Evolutionary conservation across 2,329 filamentous ascomycete genomes (phyloP), one percentile per base, ranked within the genome.

Genomic region (Phaeomoniella chlamydospora): DNA sequence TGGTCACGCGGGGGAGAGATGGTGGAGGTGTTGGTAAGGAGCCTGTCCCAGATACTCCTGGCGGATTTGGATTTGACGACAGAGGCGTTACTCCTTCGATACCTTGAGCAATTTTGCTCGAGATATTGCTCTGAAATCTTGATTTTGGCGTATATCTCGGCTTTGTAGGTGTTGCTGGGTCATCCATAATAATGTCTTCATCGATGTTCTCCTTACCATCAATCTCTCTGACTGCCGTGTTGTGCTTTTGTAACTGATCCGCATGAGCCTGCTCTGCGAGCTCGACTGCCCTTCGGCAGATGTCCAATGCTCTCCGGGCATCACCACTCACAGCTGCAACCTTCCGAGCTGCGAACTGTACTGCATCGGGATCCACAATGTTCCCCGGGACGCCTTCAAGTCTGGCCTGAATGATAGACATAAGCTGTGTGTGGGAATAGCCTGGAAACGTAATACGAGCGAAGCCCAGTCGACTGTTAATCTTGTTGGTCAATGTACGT

Each of bases 391-490:
- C 84, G 37, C 84, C 85, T 51, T 85, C 77, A 2, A 98, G 71
- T 18, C 90, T 80, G n/a, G 86, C 93, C 51, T 88, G 80, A 43
- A 98, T 94, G 51, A 98, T 98, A 46, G 80, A 81, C 81, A 96
- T 94, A 29, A 98, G 71, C 58, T 98, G 90, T 40, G 90, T 86
- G 56, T 98, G 87, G 39, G 86, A 94, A 58, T 98, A 98, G 15
- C 90, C 90, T 0, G 90, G 84, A 49, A 98, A 98, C 0, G 90
- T 94, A 52, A 98, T 94, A 50, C 92, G 75, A 5, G 87, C 94
- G 34, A 98, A 66, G 15, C 88, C 82, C 22, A 90, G 62, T 48
- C 90, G 77, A 55, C 85, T 94, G 53, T 85, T 94, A 55, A 98
- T 98, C 58, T 98, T 98, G 64, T 98, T 98, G 59, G 85, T 94